Evolutionary conservation across 129 eudicot genomes (phyloP), one percentile per base, ranked within the genome.

Genomic region (Apium graveolens): DNA sequence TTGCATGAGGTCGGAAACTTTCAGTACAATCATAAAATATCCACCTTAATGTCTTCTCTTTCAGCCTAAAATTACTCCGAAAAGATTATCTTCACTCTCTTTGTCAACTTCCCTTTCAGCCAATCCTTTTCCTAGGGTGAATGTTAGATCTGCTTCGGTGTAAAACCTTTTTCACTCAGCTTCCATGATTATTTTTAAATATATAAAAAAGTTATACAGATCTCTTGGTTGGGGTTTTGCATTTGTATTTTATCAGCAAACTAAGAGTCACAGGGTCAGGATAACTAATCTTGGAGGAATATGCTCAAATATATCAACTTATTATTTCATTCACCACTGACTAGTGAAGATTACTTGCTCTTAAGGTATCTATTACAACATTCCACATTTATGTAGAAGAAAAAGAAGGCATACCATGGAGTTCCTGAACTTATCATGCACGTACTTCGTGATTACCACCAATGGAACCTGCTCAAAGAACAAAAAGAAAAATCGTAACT

Each of bases 351-450:
- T 71, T 71, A 10, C 16, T 37, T 39, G 76, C 18, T 39, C 18
- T 11, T 4, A 21, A 71, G 11, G 3, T 71, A 39, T 20, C 31
- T 24, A 38, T 0, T 2, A 39, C 48, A 49, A 76, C 7, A 44
- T 38, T 39, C 35, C 38, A 11, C 26, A 17, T 4, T 24, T n/a
- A 14, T 55, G 55, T 73, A 16, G 73, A n/a, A 11, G 32, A n/a
- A 65, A 63, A 73, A 49, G 49, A 73, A 38, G 51, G 57, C 78
- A 77, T 91, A 95, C 97, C 98, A 95, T 95, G 11, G 97, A 91
- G 79, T 90, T 91, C 78, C 88, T 81, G 88, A 95, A 95, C 88
- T 91, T 91, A 79, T 86, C 76, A 76, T 90, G 92, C 86, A 95
- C 78, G 83, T 76, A 88, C 81, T 86, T 95, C 14, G 98, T 95